Evolutionary conservation across 257 asterid species (phyloP), one percentile per base, ranked within the genome.

Genomic region (Thymus quinquecostatus): DNA sequence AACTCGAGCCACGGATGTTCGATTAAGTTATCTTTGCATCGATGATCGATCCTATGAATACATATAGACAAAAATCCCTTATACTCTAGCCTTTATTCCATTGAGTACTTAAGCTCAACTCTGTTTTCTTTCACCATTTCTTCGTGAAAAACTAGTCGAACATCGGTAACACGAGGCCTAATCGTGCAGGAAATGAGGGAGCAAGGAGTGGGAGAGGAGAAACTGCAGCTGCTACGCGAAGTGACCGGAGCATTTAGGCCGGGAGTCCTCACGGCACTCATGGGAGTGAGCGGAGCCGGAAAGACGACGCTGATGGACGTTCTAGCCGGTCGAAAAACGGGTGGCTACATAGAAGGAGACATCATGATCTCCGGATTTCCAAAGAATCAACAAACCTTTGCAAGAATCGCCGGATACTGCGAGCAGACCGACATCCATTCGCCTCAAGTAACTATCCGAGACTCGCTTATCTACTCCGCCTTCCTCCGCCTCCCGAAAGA

Each of bases 201-300:
- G 33, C 86, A 86, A 67, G 92, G 91, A 79, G 88, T 87, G 48
- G 68, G 66, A 8, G 90, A 86, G 79, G 86, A 84, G 51, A 89
- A 59, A 67, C 88, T 90, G 4, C 91, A 84, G 67, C 60, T 88
- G 64, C 91, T 88, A 32, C 69, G 83, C n/a, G 90, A 77, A 30
- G 85, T 89, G 14, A 87, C 94, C 0, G 84, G 96, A 13, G 85
- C 94, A 1, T 89, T 89, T 66, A 79, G 96, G 82, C 94, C 94
- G 0, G 94, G 96, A 58, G 81, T 85, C 73, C 60, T 89, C 71
- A 89, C 92, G 32, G 96, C 92, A 13, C 68, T 89, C 66, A 89
- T 89, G 94, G 96, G 96, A 75, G 78, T 85, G 53, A 89, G 94
- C 45, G 96, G 94, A 60, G 92, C 92, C 2, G 92, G 94, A 40